Evolutionary conservation across 2,329 filamentous ascomycete genomes (phyloP), one percentile per base, ranked within the genome.

Genomic region (Aspergillus puulaauensis): DNA sequence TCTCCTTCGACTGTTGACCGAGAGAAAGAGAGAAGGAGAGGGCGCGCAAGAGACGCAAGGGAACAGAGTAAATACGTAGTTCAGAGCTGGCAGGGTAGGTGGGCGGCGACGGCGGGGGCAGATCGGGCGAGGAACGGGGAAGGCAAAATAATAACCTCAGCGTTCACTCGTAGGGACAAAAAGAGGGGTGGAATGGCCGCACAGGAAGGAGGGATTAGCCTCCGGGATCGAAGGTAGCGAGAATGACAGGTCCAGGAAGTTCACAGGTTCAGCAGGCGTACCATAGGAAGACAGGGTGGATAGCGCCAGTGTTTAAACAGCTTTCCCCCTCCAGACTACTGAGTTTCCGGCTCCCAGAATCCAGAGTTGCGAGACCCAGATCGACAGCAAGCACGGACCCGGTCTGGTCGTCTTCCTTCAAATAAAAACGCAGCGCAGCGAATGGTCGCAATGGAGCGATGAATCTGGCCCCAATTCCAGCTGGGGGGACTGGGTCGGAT

Each of bases 341-440:
- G 60, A 61, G 55, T 61, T 60, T 59, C 60, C 60, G 64, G 69
- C 64, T 66, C 66, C 68, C 67, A 71, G 66, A 65, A 62, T 15
- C 35, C 35, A 37, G 14, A 37, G 35, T 37, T 67, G 65, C 66
- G 64, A 45, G 57, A 59, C 55, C 63, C 61, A 57, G 64, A 66
- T 66, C 64, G 63, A 65, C 64, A 61, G 48, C 59, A 58, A 66
- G 64, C 63, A 65, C 64, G 60, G 63, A 60, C 64, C 64, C 60
- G 57, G 31, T 50, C 50, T 55, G 53, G 56, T 54, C 47, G 40
- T 49, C 52, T 37, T 37, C 12, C 12, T n/a, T 37, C 35, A 37
- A 37, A 15, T 37, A 14, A 14, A 14, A 37, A 14, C 35, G 35
- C 35, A 14, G 35, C 35, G 6, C 35, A 37, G 35, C 35, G 35